Base-by-base conservation (phyloP, 2,329 filamentous ascomycete genomes). In the Botrytis pseudocinerea region DNA sequence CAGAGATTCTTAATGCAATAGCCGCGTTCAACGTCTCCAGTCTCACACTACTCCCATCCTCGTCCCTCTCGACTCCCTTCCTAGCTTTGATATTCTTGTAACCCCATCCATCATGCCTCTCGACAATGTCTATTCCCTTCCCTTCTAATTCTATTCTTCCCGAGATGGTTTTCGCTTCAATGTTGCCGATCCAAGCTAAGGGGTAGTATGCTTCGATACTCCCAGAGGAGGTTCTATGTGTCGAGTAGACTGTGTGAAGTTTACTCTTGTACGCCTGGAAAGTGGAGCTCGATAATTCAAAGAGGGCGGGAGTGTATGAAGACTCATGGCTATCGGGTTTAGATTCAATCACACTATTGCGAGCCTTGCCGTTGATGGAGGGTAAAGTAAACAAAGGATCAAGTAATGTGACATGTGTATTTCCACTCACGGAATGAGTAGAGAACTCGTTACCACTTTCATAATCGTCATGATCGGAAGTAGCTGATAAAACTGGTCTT, bases 381-480 rank as follows among this genome's bases (percentile, higher is more conserved):
- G 54, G 54, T 25, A 69, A 20, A 20, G 51, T 28, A n/a, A 72
- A 54, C n/a, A 46, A 71, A 32, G 79, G 79, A 18, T 78, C 75
- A 1, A 78, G 68, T 25, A 80, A 46, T 38, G 76, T 62, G 35
- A 80, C 61, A 2, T 74, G 54, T 8, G 75, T 78, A 10, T 40
- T 69, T 35, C 79, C 78, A 60, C 76, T 79, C 10, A 78, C 63
- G 2, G 79, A 79, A 63, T 71, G 54, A 1, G 78, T 80, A 60
- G 76, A 73, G 59, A 80, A 80, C 46, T 57, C 51, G 71, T 76
- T 14, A 51, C 57, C 38, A 60, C 7, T 61, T 8, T 63, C 59
- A 22, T 72, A 71, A n/a, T 72, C 65, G 16, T 54, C 64, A 20
- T 72, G 65, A 25, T 60, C 66, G n/a, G 62, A 51, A 12, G 60